These are phyloP conservation scores for Kazachstania sp. DNA, from an alignment of 1,139 yeast species.

Conservation along the genomic window DNA sequence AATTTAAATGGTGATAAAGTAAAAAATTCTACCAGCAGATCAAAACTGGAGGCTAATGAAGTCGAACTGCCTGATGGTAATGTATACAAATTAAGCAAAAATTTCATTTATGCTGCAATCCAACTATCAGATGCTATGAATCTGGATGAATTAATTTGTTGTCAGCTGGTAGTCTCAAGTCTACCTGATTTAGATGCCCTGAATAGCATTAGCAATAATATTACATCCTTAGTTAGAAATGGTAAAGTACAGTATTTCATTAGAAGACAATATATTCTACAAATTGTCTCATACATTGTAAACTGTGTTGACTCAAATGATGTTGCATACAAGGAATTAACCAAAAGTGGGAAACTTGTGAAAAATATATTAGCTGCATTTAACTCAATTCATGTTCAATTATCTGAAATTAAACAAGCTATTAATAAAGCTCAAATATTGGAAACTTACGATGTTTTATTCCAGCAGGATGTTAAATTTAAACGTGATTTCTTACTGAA, in stretches of 20 bases:
- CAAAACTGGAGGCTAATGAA: slow-evolving; percentile 45
- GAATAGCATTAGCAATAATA: slow-evolving; percentile 38
- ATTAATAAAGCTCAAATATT: slow-evolving; percentile 59
- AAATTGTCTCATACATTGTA: slow-evolving; percentile 54
- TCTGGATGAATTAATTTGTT: slow-evolving; percentile 60
- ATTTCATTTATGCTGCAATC: slow-evolving; percentile 43
- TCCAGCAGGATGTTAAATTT: slow-evolving; percentile 48
- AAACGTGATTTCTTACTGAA: slow-evolving; percentile 54
- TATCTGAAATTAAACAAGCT: slow-evolving; percentile 49
- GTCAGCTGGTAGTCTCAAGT: slow-evolving; percentile 41
- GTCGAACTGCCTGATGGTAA: slow-evolving; percentile 42
- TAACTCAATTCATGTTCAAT: slow-evolving; percentile 45
- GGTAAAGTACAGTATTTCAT: slow-evolving; percentile 65
- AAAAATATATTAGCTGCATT: slow-evolving; percentile 46
- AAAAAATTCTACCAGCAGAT: slow-evolving; percentile 48
- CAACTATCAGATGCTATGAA: slow-evolving; percentile 55
- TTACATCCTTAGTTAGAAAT: slow-evolving; percentile 51
- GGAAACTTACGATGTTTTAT: slow-evolving; percentile 41
- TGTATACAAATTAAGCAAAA: slow-evolving; percentile 43
- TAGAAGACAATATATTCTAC: slow-evolving; percentile 63
- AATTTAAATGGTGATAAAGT: slow-evolving; percentile 17
- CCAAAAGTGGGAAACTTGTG: slow-evolving; percentile 25
- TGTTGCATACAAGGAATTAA: slow-evolving; percentile 20
- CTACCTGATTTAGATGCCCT: slow-evolving; percentile 34
- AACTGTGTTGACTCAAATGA: slow-evolving; percentile 25